Evolutionary conservation across 1,284 basidiomycete genomes (phyloP).

Genomic region (Cryptococcus sp.): DNA sequence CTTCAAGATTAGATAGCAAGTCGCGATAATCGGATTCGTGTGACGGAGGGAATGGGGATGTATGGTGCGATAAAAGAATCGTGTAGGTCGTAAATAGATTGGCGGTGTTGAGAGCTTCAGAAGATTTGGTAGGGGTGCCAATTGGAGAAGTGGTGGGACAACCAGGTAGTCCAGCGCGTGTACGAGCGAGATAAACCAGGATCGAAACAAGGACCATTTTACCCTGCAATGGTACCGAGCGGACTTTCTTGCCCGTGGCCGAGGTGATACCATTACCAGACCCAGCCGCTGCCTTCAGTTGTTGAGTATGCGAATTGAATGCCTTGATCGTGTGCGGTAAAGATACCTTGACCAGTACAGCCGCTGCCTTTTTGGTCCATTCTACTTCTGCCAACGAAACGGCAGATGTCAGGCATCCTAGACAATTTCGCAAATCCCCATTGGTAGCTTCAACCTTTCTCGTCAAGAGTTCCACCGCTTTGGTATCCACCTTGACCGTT

Average conservation of each 20-base stretch:
- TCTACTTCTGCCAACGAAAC: conserved; percentile 44
- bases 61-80: conserved; percentile 32
- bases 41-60: conserved; percentile 40
- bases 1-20: conserved; percentile 45
- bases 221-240: conserved; percentile 44
- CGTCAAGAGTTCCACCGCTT: conserved; percentile 43
- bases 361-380: conserved; percentile 40
- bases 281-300: conserved; percentile 40
- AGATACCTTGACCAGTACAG: conserved; percentile 29
- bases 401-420: conserved; percentile 43
- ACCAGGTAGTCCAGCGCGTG: conserved; percentile 30
- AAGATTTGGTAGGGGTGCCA: conserved; percentile 14
- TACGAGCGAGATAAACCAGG: conserved; percentile 33
- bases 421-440: conserved; percentile 49
- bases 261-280: conserved; percentile 16
- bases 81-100: conserved; percentile 43
- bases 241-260: conserved; percentile 36
- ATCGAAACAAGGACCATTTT: conserved; percentile 45
- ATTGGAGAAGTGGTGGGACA: conserved; percentile 24
- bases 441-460: conserved; percentile 49
- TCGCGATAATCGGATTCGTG: conserved; percentile 47
- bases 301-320: conserved; percentile 40
- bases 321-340: conserved; percentile 44
- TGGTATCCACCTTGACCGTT: conserved; percentile 38
- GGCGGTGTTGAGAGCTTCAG: conserved; percentile 17